These are phyloP conservation scores for Salvia splendens DNA, from an alignment of 257 asterid genomes.

Conservation along the genomic window DNA sequence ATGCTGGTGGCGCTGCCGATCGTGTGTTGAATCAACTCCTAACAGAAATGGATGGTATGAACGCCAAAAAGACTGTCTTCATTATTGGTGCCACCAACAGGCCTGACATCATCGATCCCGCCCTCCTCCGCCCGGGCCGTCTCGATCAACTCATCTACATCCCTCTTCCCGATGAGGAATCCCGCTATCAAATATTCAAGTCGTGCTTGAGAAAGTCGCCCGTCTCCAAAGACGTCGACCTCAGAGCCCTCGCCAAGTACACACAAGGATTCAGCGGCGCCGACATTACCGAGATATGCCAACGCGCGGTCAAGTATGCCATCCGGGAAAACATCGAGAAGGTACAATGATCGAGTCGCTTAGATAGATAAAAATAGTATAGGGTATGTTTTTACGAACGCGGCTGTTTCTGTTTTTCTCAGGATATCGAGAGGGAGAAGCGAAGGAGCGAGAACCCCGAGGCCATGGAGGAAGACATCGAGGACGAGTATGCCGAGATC, in stretches of 20 bases:
- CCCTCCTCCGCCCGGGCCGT: slow-evolving; percentile 69
- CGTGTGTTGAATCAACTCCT: slow-evolving; percentile 64
- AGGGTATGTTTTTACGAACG: background rate
- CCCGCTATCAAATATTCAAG: slow-evolving; percentile 59
- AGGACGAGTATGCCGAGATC: slow-evolving; percentile 58
- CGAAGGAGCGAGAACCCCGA: slow-evolving; percentile 51
- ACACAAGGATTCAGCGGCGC: slow-evolving; percentile 70
- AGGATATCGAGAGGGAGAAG: slow-evolving; percentile 60
- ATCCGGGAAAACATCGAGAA: slow-evolving; percentile 66
- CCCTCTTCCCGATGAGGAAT: slow-evolving; percentile 66
- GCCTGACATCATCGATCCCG: slow-evolving; percentile 63
- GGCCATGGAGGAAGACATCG: slow-evolving; percentile 69
- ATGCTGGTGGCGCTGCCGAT: slow-evolving; percentile 70
- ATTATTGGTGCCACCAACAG: slow-evolving; percentile 71
- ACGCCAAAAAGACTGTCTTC: slow-evolving; percentile 64
- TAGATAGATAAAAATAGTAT: too few species aligned
- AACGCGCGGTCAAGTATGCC: slow-evolving; percentile 65
- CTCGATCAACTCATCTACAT: slow-evolving; percentile 65
- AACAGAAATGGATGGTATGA: slow-evolving; percentile 69
- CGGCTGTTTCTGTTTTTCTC: background rate
- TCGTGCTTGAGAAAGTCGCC: slow-evolving; percentile 61
- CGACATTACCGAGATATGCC: slow-evolving; percentile 64
- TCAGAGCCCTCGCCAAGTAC: slow-evolving; percentile 54
- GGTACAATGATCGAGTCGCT: slow-evolving; percentile 25
- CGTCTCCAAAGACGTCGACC: slow-evolving; percentile 48